phyloP scores from a whole-genome alignment of 805 yeast species.

The Schwanniomyces occidentalis region DNA sequence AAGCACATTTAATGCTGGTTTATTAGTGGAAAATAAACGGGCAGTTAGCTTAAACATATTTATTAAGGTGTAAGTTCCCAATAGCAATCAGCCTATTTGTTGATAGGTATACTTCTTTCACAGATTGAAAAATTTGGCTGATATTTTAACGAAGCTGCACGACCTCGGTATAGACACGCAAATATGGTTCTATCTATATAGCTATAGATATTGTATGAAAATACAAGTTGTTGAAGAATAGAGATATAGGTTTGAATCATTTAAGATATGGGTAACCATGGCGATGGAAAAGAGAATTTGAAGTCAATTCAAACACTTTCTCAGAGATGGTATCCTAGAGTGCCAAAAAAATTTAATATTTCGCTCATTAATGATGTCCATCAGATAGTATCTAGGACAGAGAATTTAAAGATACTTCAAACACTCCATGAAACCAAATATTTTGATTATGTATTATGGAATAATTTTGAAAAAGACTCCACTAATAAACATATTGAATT shows the following conservation, averaged over 20 bases:
- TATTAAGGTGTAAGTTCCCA: neutral
- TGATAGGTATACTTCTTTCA: neutral
- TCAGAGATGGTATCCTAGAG: conserved; percentile 20
- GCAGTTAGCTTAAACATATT: conserved; percentile 5
- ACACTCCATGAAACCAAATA: conserved; percentile 18
- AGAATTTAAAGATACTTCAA: conserved; percentile 5
- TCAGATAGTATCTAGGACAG: conserved; percentile 2
- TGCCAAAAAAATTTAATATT: conserved; percentile 15
- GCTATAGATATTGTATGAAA: too few relatives aligned
- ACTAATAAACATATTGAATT: conserved; percentile 41
- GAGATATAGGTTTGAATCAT: too few relatives aligned
- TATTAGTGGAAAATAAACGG: conserved; percentile 20
- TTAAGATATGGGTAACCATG: neutral
- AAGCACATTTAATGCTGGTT: conserved; percentile 10
- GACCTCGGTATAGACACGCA: conserved; percentile 2
- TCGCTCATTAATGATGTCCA: conserved; percentile 19
- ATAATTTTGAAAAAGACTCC: conserved; percentile 37
- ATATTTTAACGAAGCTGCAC: neutral
- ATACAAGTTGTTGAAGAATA: too few relatives aligned
- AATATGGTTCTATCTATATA: neutral
- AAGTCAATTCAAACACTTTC: conserved; percentile 5
- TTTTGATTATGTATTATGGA: conserved; percentile 40
- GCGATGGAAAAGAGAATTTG: neutral
- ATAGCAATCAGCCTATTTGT: neutral
- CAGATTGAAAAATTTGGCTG: conserved; percentile 5